A percentile compares a stretch with the other conserved stretches of the same genome.
Evolutionary conservation across 495 filamentous ascomycete genomes (phyloP).

Genomic region (Penicillium bovifimosum): DNA sequence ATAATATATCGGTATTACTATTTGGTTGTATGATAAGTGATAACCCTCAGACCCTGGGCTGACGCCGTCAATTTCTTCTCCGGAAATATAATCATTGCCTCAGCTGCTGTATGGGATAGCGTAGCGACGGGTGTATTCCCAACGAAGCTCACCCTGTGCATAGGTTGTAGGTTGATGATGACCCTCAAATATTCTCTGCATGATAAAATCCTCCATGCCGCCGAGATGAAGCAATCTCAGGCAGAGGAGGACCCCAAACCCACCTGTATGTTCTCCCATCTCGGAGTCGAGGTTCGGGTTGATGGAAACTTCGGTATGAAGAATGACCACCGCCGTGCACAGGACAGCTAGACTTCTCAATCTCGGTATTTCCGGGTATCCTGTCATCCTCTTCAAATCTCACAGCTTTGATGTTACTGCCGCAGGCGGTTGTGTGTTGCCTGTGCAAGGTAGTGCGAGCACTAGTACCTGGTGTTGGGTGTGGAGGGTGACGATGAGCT

Average conservation of each 20-base stretch:
- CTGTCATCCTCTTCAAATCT: background rate
- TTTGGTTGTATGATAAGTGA: too few species aligned
- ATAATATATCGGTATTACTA: too few species aligned
- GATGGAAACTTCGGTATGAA: background rate
- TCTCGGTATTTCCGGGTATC: background rate
- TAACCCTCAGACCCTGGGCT: too few species aligned
- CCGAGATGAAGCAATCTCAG: background rate
- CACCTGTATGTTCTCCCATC: background rate
- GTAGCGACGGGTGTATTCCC: too few species aligned
- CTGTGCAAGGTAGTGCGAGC: background rate
- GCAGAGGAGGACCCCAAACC: constrained; percentile 1
- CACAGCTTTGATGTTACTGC: background rate
- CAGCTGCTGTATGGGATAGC: too few species aligned
- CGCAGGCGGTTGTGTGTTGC: background rate
- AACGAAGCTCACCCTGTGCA: background rate
- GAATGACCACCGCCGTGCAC: background rate
- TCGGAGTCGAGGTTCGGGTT: background rate
- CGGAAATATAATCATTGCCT: too few species aligned
- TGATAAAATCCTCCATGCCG: background rate
- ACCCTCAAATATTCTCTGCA: background rate
- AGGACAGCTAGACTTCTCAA: too few species aligned
- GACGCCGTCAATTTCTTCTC: too few species aligned
- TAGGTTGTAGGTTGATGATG: background rate
- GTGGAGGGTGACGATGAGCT: background rate
- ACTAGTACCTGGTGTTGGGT: background rate